Evolutionary conservation across 2,329 filamentous ascomycete genomes (phyloP), one percentile per base, ranked within the genome.

Genomic region (Ceratocystis colombiana): DNA sequence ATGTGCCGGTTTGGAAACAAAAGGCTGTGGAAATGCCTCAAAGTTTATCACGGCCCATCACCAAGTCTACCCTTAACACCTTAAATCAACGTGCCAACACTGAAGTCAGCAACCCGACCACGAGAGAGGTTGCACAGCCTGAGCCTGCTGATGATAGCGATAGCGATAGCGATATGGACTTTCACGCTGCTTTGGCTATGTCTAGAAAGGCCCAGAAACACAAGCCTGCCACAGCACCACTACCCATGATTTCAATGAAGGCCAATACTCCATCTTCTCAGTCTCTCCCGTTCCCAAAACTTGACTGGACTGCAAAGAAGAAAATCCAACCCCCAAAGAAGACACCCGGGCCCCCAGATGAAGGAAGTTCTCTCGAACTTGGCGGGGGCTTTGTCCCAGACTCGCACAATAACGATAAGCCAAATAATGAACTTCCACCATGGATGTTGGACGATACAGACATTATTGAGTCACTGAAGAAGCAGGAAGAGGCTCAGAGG

Each of bases 201-300:
- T 66, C 57, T 22, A 53, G 70, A 84, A 85, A 70, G n/a, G 45
- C 66, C 5, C 66, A 67, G 25, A 30, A 67, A 50, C 33, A 4
- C 44, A 61, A 64, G 17, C 30, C 41, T 22, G 41, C 28, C 17
- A 50, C 41, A n/a, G 64, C 37, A n/a, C 59, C 62, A 10, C 37
- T 48, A 6, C 66, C 66, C 6, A 28, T 37, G 7, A 30, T 62
- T 4, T 61, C 66, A n/a, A 57, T 57, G 41, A 44, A 41, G 45
- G 30, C 45, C 33, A 63, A 28, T 2, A 41, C 20, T 37, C 79
- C 84, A 0, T 84, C 96, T 72, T 84, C 84, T 70, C 93, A 93
- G 0, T 90, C 92, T 0, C 75, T 99, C 4, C 94, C 94, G 0
- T 99, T 99, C 72, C 91, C 96, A 71, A 93, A 90, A 72, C 80